phyloP scores from a whole-genome alignment of 371 early-diverging fungal genomes.

The Syncephalis plumigaleata region DNA sequence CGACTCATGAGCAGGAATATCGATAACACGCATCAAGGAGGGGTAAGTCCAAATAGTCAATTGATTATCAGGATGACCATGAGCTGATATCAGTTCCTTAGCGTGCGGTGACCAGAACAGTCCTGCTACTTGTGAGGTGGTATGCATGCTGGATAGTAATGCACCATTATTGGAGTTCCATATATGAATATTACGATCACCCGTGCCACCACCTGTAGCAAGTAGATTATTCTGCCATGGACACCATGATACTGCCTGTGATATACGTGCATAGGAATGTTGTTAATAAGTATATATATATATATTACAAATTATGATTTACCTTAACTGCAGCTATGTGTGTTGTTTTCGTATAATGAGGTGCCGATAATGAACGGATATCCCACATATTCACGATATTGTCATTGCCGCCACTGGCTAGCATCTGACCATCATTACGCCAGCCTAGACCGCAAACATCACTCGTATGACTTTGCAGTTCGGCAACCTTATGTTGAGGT shows the following conservation, averaged over 20 bases:
- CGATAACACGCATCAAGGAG: constrained; percentile 50
- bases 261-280: constrained; percentile 2
- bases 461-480: constrained; percentile 45
- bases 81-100: constrained; percentile 85
- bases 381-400: constrained; percentile 93
- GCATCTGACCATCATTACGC: constrained; percentile 63
- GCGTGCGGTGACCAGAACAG: constrained; percentile 83
- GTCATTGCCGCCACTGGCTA: constrained; percentile 98
- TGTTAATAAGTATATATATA: background rate
- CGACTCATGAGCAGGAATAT: constrained; percentile 72
- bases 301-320: constrained; percentile 3
- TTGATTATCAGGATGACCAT: constrained; percentile 82
- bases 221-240: constrained; percentile 89
- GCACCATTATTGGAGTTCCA: constrained; percentile 81
- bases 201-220: constrained; percentile 93
- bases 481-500: constrained; percentile 47
- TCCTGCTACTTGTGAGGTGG: constrained; percentile 91
- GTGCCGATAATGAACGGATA: constrained; percentile 30
- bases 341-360: constrained; percentile 46
- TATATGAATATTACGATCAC: constrained; percentile 83
- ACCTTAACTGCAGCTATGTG: constrained; percentile 87
- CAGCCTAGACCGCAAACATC: constrained; percentile 95
- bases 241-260: constrained; percentile 94
- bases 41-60: constrained; percentile 86
- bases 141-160: constrained; percentile 44